Base-by-base conservation (phyloP, 2,329 filamentous ascomycete species). In the Diplodia intermedia region DNA sequence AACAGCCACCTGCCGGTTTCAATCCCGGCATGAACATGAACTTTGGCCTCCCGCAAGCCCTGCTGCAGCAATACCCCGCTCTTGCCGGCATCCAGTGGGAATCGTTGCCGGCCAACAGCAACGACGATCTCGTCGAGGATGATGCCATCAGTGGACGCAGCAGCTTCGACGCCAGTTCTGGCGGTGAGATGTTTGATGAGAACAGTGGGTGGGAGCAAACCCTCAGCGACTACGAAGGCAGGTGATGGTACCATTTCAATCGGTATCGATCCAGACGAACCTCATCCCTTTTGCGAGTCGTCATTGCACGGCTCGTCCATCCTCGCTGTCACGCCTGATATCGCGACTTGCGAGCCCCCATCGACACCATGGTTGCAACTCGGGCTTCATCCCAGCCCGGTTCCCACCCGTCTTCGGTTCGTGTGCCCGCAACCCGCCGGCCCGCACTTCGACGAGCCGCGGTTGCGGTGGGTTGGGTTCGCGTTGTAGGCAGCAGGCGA, bases 61-160 rank as follows among this genome's bases (percentile, higher is more conserved):
- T 99, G 61, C 82, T 98, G 49, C 91, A 91, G 20, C 95, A 98
- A 75, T 98, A 97, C 78, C 95, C 95, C 14, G 94, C 93, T 4
- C 82, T 99, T n/a, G 93, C 94, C 29, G 91, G 90, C 66, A 86
- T 98, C 77, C 94, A 94, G 75, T 98, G 94, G 94, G 86, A 86
- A 20, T 86, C 90, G 65, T 86, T 96, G 76, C 86, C 90, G n/a
- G 85, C 89, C 69, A 85, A 86, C 55, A 82, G 84, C 40, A 79
- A 82, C 2, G 83, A 82, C 63, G 83, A 57, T 31, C 26, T 62
- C 23, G 43, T 69, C 15, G 69, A 61, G 20, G 69, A 62, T 54
- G 67, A 61, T 20, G 68, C 52, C 91, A 92, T 70, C 80, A 91
- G n/a, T 92, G 91, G 91, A 0, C 86, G 90, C 65, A 93, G 91